Percentiles rank a stretch among this genome's conserved stretches.
Evolutionary conservation across 192 early-diverging fungal species (phyloP).

Genomic region (Coemansia sp.): DNA sequence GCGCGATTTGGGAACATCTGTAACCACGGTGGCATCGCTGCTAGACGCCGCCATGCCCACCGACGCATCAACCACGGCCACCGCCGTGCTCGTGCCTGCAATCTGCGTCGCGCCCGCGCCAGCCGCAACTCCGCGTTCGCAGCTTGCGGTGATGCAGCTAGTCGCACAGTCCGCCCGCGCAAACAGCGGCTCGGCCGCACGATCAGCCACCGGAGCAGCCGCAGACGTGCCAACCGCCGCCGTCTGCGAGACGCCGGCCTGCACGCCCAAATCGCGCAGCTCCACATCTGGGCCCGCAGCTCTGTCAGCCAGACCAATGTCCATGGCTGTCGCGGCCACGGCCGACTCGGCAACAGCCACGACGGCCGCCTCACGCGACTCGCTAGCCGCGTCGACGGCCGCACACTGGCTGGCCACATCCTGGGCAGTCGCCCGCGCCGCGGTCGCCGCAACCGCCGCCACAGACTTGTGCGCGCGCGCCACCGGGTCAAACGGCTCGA

Average conservation of each 20-base stretch:
- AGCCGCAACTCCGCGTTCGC: neutral
- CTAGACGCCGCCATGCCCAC: neutral
- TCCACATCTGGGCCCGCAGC: conserved; percentile 1
- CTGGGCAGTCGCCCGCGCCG: conserved; percentile 9
- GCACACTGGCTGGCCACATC: conserved; percentile 9
- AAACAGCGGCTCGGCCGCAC: neutral
- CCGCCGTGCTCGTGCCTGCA: neutral
- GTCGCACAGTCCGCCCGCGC: neutral
- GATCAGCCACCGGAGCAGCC: neutral
- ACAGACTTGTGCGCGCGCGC: conserved; percentile 3
- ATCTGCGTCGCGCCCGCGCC: neutral
- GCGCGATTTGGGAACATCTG: too few species aligned
- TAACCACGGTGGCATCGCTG: too few species aligned
- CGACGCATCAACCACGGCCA: neutral
- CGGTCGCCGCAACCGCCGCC: neutral
- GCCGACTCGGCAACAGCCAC: neutral
- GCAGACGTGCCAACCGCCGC: neutral
- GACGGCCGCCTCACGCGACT: conserved; percentile 5
- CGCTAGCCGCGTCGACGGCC: conserved; percentile 11
- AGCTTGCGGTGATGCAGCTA: neutral
- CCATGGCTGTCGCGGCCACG: conserved; percentile 4
- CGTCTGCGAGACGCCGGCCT: conserved; percentile 2
- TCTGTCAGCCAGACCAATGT: neutral
- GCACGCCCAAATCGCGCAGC: neutral
- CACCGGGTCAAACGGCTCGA: conserved; percentile 40